Percentiles rank a stretch among this genome's conserved stretches.
Conservation (phyloP, 176 grass and related monocot genomes). For the Thinopyrum elongatum region DNA sequence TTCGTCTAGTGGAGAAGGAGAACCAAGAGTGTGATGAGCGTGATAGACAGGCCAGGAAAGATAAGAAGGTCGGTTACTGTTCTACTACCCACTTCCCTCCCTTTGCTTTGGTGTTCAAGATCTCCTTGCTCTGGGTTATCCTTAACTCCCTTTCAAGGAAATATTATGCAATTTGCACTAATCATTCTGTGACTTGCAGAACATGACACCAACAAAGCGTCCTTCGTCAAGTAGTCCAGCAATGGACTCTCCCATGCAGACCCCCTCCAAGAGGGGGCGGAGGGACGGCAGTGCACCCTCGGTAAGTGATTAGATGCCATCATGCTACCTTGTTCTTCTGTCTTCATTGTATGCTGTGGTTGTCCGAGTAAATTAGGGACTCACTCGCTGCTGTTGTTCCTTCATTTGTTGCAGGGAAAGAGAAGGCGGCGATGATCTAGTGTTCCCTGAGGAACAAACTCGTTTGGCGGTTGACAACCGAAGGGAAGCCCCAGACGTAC, state of each 20-base stretch:
- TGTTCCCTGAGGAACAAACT: background rate
- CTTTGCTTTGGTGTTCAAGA: background rate
- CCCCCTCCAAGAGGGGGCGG: constrained; percentile 52
- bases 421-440: constrained; percentile 26
- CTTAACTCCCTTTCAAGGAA: background rate
- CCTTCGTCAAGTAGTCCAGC: constrained; percentile 42
- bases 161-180: background rate
- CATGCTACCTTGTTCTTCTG: background rate
- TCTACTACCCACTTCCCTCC: background rate
- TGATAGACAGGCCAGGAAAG: constrained; percentile 63
- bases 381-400: background rate
- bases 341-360: background rate
- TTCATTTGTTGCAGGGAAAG: constrained; percentile 10
- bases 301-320: constrained; percentile 24
- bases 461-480: background rate
- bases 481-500: background rate
- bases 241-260: constrained; percentile 43
- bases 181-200: constrained; percentile 23
- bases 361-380: background rate
- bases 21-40: constrained; percentile 73
- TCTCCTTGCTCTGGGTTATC: background rate
- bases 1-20: constrained; percentile 81
- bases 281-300: constrained; percentile 51
- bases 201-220: constrained; percentile 60
- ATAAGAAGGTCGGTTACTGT: constrained; percentile 56